phyloP scores from a whole-genome alignment of 2,329 filamentous ascomycete species.

The Trichophyton schoenleinii region DNA sequence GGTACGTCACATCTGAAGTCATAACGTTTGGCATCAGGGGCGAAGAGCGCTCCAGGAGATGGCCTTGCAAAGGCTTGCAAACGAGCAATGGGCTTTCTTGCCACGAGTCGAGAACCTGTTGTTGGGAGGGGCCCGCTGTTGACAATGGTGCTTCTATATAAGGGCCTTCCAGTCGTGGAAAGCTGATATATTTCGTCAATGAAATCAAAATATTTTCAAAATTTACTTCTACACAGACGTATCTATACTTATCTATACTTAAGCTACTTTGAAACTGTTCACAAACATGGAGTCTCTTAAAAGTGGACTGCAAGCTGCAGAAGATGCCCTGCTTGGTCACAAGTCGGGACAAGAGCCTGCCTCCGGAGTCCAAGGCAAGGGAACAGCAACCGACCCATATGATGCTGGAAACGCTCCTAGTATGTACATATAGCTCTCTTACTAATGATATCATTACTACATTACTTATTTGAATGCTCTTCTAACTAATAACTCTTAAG shows the following conservation, averaged over 20 bases:
- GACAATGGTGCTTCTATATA: background rate
- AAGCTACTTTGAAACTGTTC: background rate
- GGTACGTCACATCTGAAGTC: background rate
- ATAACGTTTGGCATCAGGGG: background rate
- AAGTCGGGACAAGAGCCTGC: slow-evolving; percentile 50
- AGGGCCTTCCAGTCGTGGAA: background rate
- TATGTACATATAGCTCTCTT: slow-evolving; percentile 20
- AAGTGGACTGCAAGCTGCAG: slow-evolving; percentile 37
- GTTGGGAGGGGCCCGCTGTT: background rate
- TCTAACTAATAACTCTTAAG: background rate
- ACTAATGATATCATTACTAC: background rate
- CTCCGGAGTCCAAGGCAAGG: slow-evolving; percentile 56
- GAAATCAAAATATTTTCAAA: background rate
- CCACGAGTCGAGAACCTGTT: background rate
- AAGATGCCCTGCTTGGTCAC: slow-evolving; percentile 31
- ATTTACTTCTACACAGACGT: background rate
- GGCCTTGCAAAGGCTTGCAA: background rate
- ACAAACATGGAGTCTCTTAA: slow-evolving; percentile 52
- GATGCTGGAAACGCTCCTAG: slow-evolving; percentile 64
- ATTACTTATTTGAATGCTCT: background rate
- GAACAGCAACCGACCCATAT: slow-evolving; percentile 57
- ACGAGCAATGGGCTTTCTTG: background rate
- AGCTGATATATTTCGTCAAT: background rate
- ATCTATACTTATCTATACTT: background rate
- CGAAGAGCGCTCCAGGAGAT: background rate